These are phyloP conservation scores for Fusarium globosum DNA, from an alignment of 2,329 filamentous ascomycete species.

Conservation along the genomic window DNA sequence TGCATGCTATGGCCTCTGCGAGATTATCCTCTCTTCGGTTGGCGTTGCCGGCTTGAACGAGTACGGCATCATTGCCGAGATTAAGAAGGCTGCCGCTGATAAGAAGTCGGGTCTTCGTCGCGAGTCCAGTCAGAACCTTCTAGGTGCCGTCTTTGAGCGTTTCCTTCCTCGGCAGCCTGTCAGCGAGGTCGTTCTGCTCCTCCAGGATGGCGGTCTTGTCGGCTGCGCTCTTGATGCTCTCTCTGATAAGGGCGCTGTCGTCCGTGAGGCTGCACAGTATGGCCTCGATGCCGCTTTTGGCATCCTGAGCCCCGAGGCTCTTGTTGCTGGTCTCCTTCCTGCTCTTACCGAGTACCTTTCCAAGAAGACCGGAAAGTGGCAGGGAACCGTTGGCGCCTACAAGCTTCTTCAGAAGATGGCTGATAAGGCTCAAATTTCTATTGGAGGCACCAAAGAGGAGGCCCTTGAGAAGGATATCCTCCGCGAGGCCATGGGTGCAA, in stretches of 20 bases:
- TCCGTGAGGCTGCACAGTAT: conserved; percentile 93
- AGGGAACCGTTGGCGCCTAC: conserved; percentile 89
- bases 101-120: conserved; percentile 91
- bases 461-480: conserved; percentile 89
- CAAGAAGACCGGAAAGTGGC: conserved; percentile 94
- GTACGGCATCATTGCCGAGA: conserved; percentile 66
- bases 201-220: conserved; percentile 82
- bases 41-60: conserved; percentile 63
- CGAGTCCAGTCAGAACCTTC: conserved; percentile 93
- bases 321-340: conserved; percentile 85
- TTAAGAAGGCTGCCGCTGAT: conserved; percentile 82
- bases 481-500: conserved; percentile 88
- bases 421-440: conserved; percentile 88
- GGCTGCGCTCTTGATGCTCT: conserved; percentile 82
- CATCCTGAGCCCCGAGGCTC: conserved; percentile 81
- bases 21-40: conserved; percentile 65
- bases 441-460: conserved; percentile 82
- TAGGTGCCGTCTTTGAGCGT: conserved; percentile 92
- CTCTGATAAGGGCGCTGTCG: conserved; percentile 88
- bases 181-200: conserved; percentile 82
- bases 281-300: conserved; percentile 89
- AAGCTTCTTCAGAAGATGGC: conserved; percentile 92
- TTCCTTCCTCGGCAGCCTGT: conserved; percentile 81
- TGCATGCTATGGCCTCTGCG: conserved; percentile 70
- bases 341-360: conserved; percentile 78